Evolutionary conservation across 257 asterid genomes (phyloP), one percentile per base, ranked within the genome.

Genomic region (Ajuga chamaepitys): DNA sequence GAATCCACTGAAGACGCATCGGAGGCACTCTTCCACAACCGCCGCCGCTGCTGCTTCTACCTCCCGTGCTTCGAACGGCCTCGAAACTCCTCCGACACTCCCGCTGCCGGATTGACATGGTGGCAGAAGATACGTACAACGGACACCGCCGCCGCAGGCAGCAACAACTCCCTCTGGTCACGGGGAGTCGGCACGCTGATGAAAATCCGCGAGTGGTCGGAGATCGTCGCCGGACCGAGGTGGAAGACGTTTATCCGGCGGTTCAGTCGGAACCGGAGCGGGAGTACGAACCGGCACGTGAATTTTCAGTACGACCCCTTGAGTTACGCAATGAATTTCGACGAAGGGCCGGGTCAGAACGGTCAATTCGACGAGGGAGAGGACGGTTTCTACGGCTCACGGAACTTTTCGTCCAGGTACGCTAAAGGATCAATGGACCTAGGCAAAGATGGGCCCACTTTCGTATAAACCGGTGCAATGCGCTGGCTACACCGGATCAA

Each of bases 221-320:
- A 89, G 84, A 80, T 89, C 74, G 84, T 84, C 1, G 96, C 96
- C 55, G 93, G 96, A 0, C 96, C 96, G 1, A 61, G 87, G 58
- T 89, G 96, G 95, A 89, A 89, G 78, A 89, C 95, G 47, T 89
- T 89, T 68, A 86, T 86, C 46, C 81, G 96, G 4, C 83, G 95
- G 58, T 89, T 89, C 79, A 87, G 80, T 63, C 84, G 97, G 78
- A 77, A n/a, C 54, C 79, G 85, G 52, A 81, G 83, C 78, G 70
- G 68, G 17, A 59, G 56, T 30, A 53, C 30, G 34, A 28, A 14
- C 63, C 74, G 40, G 70, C 81, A 79, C 58, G 69, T 55, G 79
- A 87, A 88, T 71, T 71, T 75, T 69, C 88, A 81, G 22, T 89
- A 89, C 77, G 97, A 89, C 40, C 70, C 97, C 4, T 28, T 89